Evolutionary conservation across 148 eudicot genomes (phyloP).

Genomic region (Dianthus caryophyllus): DNA sequence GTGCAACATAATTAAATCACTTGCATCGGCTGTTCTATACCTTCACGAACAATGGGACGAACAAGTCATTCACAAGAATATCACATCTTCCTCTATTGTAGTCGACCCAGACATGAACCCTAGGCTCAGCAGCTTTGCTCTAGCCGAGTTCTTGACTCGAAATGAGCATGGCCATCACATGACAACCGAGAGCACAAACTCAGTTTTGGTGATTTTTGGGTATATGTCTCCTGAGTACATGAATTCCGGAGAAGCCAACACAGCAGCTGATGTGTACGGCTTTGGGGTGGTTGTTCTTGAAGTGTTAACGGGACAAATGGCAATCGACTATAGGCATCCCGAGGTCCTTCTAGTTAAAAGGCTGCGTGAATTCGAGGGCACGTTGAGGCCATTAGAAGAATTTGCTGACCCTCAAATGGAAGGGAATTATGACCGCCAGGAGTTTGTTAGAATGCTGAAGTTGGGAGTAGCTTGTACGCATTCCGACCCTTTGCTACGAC

Average conservation of each 20-base stretch:
- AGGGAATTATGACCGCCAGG: constrained; percentile 44
- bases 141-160: constrained; percentile 80
- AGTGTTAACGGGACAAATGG: constrained; percentile 72
- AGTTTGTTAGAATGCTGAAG: constrained; percentile 53
- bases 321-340: constrained; percentile 71
- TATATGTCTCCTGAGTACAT: constrained; percentile 92
- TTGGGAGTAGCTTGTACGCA: constrained; percentile 81
- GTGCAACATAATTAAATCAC: constrained; percentile 67
- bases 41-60: constrained; percentile 99
- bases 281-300: constrained; percentile 90
- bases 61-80: constrained; percentile 85
- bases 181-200: constrained; percentile 40
- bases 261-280: constrained; percentile 83
- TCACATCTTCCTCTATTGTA: constrained; percentile 69
- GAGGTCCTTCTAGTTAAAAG: constrained; percentile 58
- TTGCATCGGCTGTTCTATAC: constrained; percentile 73
- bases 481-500: constrained; percentile 57
- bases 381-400: constrained; percentile 41
- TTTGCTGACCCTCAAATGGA: constrained; percentile 59
- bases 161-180: constrained; percentile 67
- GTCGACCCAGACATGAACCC: constrained; percentile 82
- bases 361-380: constrained; percentile 51
- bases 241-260: constrained; percentile 77
- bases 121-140: constrained; percentile 71
- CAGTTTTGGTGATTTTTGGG: constrained; percentile 81